These are phyloP conservation scores for Elongisporangium anandrum DNA, from an alignment of 352 stramenopile genomes.

Conservation along the genomic window DNA sequence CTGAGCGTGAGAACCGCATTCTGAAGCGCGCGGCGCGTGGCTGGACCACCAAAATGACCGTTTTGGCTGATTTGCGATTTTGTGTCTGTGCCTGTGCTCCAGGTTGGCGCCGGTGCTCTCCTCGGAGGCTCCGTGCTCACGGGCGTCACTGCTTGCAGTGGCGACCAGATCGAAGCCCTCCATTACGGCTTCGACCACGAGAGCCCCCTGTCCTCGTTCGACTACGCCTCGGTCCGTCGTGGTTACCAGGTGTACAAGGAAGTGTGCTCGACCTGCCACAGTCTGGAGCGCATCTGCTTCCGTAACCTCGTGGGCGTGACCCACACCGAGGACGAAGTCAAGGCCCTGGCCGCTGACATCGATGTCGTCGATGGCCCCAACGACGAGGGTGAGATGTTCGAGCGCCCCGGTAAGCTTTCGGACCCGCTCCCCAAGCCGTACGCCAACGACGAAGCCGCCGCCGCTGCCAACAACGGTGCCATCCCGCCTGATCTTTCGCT, in stretches of 20 bases:
- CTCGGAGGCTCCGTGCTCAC: constrained; percentile 75
- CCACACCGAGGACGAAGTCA: constrained; percentile 92
- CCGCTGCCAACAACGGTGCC: constrained; percentile 96
- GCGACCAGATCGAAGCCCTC: constrained; percentile 83
- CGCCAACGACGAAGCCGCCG: constrained; percentile 96
- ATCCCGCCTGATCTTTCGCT: constrained; percentile 97
- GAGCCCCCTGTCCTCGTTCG: constrained; percentile 82
- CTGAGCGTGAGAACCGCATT: neutral
- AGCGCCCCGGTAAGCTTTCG: constrained; percentile 96
- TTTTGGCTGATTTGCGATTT: constrained; percentile 12
- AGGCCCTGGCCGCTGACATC: constrained; percentile 91
- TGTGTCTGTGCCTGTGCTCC: constrained; percentile 6
- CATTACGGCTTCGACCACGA: constrained; percentile 89
- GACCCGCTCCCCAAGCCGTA: constrained; percentile 96
- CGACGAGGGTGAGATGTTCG: constrained; percentile 99
- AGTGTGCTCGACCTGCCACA: constrained; percentile 98
- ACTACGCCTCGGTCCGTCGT: constrained; percentile 93
- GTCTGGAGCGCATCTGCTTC: constrained; percentile 96
- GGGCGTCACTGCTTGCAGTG: constrained; percentile 76
- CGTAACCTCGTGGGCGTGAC: constrained; percentile 97
- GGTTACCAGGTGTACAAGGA: constrained; percentile 99
- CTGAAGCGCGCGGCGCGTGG: constrained; percentile 15
- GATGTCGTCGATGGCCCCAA: constrained; percentile 97
- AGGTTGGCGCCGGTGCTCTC: constrained; percentile 66
- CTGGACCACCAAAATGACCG: constrained; percentile 70